A percentile compares a stretch with the other conserved stretches of the same genome.
Evolutionary conservation across 2,329 filamentous ascomycete species (phyloP).

Genomic region (Periconia digitata): DNA sequence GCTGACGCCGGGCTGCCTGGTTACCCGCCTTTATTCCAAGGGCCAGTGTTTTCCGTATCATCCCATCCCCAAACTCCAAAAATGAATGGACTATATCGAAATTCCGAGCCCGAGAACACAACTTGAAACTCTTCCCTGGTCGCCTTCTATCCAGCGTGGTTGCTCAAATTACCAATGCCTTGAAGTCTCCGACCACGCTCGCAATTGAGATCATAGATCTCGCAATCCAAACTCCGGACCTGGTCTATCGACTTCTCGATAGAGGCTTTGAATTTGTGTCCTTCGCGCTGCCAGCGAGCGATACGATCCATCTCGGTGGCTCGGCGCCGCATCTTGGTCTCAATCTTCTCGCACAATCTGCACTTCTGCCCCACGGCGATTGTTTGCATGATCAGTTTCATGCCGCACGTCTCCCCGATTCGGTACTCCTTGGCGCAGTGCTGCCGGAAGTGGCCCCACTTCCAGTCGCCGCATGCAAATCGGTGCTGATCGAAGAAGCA

Average conservation of each 20-base stretch:
- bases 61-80: constrained; percentile 27
- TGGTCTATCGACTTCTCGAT: constrained; percentile 70
- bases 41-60: constrained; percentile 34
- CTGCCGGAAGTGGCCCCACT: constrained; percentile 89
- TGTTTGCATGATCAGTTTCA: constrained; percentile 83
- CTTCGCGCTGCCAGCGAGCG: constrained; percentile 74
- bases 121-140: constrained; percentile 40
- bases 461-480: constrained; percentile 87
- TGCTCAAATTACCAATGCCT: constrained; percentile 32
- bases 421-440: constrained; percentile 95
- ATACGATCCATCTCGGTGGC: constrained; percentile 75
- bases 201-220: constrained; percentile 65
- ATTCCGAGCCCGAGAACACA: constrained; percentile 27
- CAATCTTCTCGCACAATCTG: constrained; percentile 84
- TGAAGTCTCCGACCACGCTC: constrained; percentile 52
- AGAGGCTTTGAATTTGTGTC: constrained; percentile 59
- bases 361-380: constrained; percentile 66
- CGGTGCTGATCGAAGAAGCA: constrained; percentile 94
- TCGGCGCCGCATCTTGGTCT: constrained; percentile 77
- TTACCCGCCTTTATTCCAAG: constrained; percentile 29
- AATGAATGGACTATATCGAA: constrained; percentile 36
- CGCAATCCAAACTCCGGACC: constrained; percentile 69
- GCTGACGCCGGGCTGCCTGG: constrained; percentile 37
- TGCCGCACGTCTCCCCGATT: constrained; percentile 92
- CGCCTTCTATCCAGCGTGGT: constrained; percentile 40